Evolutionary conservation across 169 alveolate species (phyloP), one percentile per base, ranked within the genome.

Genomic region (Plasmodium gaboni): DNA sequence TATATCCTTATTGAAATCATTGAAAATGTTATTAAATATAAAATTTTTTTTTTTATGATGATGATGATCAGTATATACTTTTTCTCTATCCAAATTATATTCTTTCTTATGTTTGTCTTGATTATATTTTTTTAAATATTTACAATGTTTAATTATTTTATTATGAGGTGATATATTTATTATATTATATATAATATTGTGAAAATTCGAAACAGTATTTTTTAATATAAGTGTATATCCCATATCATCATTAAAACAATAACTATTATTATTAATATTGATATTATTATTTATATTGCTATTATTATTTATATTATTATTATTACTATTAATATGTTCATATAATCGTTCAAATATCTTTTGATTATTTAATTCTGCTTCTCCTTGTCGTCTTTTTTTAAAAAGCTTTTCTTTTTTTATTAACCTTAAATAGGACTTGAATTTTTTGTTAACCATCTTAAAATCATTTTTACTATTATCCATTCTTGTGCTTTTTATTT

Each of bases 191-290:
- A 86, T 71, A 63, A 86, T 87, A 72, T 86, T 86, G 65, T 86
- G 92, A n/a, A 86, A 86, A 67, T 86, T 86, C 1, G 73, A 57
- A 3, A 86, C n/a, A 55, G 59, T 86, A 46, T 71, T 86, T 86
- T 86, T 86, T 65, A 86, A 65, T 60, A 86, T 86, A 28, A 86
- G 42, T 1, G 92, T 86, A 61, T 86, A 86, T 26, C 92, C 86
- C 13, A 22, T 64, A 55, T 22, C 46, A n/a, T 83, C 15, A 12
- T 59, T n/a, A 57, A 9, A 7, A 12, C 60, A 5, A n/a, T 55
- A 10, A 6, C 26, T 69, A 44, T 61, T 17, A n/a, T 22, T 57
- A 32, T 9, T 69, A 12, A 2, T 24, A 0, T 22, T 70, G 2
- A 17, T 48, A 42, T 22, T 63, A 22, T 46, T 55, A 63, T 8